These are phyloP conservation scores for Tetradesmus lagerheimii DNA, from an alignment of 139 green algal genomes.

Conservation along the genomic window DNA sequence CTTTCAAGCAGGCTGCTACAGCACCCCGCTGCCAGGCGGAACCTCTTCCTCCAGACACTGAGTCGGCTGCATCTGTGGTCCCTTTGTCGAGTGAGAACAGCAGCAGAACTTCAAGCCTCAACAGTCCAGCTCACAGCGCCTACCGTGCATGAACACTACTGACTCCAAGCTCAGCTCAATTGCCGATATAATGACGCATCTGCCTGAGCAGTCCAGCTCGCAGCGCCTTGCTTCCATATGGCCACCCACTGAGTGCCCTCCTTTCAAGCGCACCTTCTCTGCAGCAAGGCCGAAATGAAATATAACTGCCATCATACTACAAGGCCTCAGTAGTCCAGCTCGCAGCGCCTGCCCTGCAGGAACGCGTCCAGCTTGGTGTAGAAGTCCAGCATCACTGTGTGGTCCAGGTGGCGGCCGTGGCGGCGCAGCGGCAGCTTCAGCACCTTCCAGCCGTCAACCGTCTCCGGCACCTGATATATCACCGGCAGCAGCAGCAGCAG, in stretches of 20 bases:
- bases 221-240: background rate
- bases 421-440: constrained; percentile 52
- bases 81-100: no score
- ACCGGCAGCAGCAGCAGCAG: background rate
- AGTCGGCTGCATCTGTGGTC: no score
- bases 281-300: no score
- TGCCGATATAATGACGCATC: no score
- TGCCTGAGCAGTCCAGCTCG: background rate
- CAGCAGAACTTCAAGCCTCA: no score
- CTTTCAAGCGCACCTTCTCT: no score
- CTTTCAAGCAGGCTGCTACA: no score
- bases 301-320: no score
- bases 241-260: no score
- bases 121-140: constrained; percentile 10
- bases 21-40: no score
- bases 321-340: background rate
- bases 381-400: constrained; percentile 58
- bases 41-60: no score
- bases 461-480: constrained; percentile 42
- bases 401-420: constrained; percentile 60
- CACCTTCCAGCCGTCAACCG: constrained; percentile 67
- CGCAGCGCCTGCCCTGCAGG: constrained; percentile 44
- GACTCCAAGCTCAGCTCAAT: no score
- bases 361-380: constrained; percentile 63
- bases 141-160: constrained; percentile 56